phyloP scores from a whole-genome alignment of 2,329 filamentous ascomycete species.

The Neurospora sp. region DNA sequence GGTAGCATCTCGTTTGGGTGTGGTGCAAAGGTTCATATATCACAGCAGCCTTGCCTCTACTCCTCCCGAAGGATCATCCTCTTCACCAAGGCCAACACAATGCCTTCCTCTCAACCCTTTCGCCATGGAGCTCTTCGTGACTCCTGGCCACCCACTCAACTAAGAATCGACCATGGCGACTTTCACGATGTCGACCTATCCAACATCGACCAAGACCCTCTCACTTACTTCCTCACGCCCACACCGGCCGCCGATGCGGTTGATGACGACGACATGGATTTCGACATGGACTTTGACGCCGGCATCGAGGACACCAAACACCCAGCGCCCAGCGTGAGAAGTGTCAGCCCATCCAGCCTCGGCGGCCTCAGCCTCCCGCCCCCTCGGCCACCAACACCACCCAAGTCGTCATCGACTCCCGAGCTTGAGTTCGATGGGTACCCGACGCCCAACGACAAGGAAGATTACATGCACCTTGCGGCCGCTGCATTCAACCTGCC shows the following conservation, averaged over 20 bases:
- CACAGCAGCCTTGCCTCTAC: background rate
- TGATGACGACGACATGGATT: conserved; percentile 29
- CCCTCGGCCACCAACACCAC: conserved; percentile 26
- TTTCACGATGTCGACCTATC: conserved; percentile 30
- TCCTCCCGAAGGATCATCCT: background rate
- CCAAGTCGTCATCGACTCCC: conserved; percentile 28
- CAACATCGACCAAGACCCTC: conserved; percentile 39
- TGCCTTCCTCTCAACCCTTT: conserved; percentile 24
- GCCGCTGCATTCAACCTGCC: conserved; percentile 30
- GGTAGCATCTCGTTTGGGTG: background rate
- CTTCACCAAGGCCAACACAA: conserved; percentile 12
- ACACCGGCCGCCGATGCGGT: conserved; percentile 28
- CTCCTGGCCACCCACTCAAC: conserved; percentile 43
- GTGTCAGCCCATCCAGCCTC: conserved; percentile 46
- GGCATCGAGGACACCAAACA: conserved; percentile 43
- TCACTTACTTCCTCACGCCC: conserved; percentile 47
- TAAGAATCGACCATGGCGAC: conserved; percentile 34
- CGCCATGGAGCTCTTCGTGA: conserved; percentile 28
- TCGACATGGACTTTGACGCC: conserved; percentile 40
- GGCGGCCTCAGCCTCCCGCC: conserved; percentile 37
- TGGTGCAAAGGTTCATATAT: background rate
- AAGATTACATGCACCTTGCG: conserved; percentile 37
- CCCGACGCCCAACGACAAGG: conserved; percentile 33
- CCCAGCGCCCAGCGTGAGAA: conserved; percentile 37
- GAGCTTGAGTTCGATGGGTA: conserved; percentile 34